phyloP scores from a whole-genome alignment of 768 basidiomycete genomes.

The Boletus rubroflammeus region DNA sequence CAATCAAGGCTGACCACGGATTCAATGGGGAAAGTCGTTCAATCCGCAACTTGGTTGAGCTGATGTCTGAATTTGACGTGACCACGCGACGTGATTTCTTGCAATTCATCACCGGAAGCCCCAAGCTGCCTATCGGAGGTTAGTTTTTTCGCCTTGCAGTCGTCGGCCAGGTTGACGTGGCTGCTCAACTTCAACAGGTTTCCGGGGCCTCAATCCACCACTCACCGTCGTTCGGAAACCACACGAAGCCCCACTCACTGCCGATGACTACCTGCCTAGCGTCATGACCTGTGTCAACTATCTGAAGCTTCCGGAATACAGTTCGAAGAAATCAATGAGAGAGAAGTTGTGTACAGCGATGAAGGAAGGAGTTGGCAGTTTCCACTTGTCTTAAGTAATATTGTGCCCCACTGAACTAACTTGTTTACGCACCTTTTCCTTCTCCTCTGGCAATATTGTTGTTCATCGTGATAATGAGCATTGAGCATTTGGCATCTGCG shows the following conservation, averaged over 20 bases:
- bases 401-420: constrained; percentile 18
- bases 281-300: constrained; percentile 99
- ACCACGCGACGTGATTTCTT: constrained; percentile 80
- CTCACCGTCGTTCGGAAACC: constrained; percentile 97
- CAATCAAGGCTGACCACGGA: constrained; percentile 95
- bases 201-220: constrained; percentile 90
- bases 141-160: constrained; percentile 24
- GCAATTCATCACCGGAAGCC: constrained; percentile 97
- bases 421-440: constrained; percentile 18
- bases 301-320: constrained; percentile 94
- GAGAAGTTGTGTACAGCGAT: constrained; percentile 83
- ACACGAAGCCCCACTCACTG: constrained; percentile 84
- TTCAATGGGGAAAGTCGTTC: constrained; percentile 94
- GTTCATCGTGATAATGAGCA: constrained; percentile 6
- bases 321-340: constrained; percentile 77
- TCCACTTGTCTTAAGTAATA: constrained; percentile 82
- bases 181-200: constrained; percentile 48
- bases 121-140: constrained; percentile 95
- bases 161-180: not conserved
- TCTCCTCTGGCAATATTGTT: constrained; percentile 11
- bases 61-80: constrained; percentile 78
- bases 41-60: constrained; percentile 81
- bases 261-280: constrained; percentile 93
- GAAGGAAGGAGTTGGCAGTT: constrained; percentile 92
- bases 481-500: not conserved